Evolutionary conservation across 768 basidiomycete species (phyloP).

Genomic region (Thelephora aurantiotincta): DNA sequence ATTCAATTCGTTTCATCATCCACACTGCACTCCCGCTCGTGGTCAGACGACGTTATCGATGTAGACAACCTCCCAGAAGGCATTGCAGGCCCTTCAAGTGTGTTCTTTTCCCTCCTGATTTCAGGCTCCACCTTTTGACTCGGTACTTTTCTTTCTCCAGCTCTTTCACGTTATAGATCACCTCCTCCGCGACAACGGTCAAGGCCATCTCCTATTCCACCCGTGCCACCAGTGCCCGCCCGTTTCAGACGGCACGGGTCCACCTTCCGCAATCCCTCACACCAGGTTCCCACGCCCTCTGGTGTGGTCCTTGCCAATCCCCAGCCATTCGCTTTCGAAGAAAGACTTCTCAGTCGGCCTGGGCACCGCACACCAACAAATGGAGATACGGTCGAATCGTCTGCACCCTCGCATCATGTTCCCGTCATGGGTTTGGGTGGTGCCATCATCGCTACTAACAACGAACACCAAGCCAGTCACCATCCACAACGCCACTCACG

Average conservation of each 20-base stretch:
- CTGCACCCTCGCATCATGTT: conserved; percentile 36
- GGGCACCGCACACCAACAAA: conserved; percentile 14
- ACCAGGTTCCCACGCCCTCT: background rate
- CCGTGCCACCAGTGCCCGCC: conserved; percentile 38
- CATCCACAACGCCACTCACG: background rate
- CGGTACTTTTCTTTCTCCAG: background rate
- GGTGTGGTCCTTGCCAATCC: conserved; percentile 33
- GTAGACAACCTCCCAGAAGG: too few relatives aligned
- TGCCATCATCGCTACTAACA: conserved; percentile 33
- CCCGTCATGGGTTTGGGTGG: conserved; percentile 57
- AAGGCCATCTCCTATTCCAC: conserved; percentile 28
- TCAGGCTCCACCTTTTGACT: too few relatives aligned
- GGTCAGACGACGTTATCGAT: background rate
- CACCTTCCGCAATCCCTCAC: background rate
- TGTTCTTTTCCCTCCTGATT: background rate
- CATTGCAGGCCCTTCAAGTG: background rate
- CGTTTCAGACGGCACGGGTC: background rate
- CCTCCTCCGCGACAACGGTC: conserved; percentile 26
- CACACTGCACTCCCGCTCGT: conserved; percentile 10
- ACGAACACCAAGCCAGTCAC: conserved; percentile 10
- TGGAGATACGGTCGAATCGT: conserved; percentile 13
- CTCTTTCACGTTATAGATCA: conserved; percentile 4
- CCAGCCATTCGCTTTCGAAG: conserved; percentile 40
- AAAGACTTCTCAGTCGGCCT: conserved; percentile 11
- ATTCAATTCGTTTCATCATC: conserved; percentile 10